A percentile compares a stretch with the other conserved stretches of the same genome.
Conservation (phyloP, 2,329 filamentous ascomycete genomes). For the Dothistroma pini region DNA sequence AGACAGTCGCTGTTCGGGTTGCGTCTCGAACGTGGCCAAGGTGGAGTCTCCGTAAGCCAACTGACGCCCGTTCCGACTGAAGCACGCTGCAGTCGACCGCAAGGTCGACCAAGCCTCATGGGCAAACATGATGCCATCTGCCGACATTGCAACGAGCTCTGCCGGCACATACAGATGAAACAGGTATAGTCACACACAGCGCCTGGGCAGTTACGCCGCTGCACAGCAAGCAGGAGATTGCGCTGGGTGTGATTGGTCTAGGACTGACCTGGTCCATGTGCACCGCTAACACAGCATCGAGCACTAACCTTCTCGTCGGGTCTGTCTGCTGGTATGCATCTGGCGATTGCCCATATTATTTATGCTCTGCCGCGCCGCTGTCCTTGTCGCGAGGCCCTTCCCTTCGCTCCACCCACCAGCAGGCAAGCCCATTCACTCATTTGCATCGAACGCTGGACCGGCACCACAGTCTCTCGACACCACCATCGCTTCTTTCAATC, state of each 20-base stretch:
- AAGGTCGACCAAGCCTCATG: neutral
- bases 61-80: neutral
- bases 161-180: neutral
- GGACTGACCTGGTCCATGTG: neutral
- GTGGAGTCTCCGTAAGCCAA: neutral
- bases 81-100: too few species aligned
- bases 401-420: neutral
- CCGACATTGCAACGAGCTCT: neutral
- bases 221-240: neutral
- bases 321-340: neutral
- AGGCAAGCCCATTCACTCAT: neutral
- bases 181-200: neutral
- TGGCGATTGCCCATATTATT: neutral
- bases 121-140: neutral
- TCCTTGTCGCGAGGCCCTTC: neutral
- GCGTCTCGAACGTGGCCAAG: neutral
- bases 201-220: neutral
- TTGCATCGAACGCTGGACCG: conserved; percentile 3
- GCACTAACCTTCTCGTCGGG: neutral
- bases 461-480: conserved; percentile 2
- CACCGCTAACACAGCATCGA: neutral
- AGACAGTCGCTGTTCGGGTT: neutral
- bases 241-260: neutral
- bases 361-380: neutral
- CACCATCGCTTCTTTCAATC: conserved; percentile 2